Base-by-base conservation (phyloP, 352 stramenopile genomes). In the Pythium folliculosum region DNA sequence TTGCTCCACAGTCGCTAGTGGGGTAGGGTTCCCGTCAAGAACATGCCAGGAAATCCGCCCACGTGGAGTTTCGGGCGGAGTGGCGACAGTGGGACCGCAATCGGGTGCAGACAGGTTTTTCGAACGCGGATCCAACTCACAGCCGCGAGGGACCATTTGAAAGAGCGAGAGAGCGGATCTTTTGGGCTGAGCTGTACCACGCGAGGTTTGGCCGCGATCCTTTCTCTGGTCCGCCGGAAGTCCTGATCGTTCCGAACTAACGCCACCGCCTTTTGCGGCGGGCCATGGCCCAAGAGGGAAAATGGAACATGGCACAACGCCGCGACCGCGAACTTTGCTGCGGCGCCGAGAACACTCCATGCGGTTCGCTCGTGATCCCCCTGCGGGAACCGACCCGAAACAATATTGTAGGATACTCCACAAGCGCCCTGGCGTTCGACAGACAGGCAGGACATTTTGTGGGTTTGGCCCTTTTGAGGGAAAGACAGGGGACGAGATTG, bases 31-130 rank as follows among this genome's bases (percentile, higher is more conserved):
- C 44, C 12, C 10, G 25, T 10, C 43, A 10, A 22, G 49, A 59
- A 57, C 53, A 30, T 44, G 22, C 30, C 47, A 50, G 49, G 23
- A 67, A 67, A 47, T 32, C 47, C 14, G 60, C 25, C 12, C 47
- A 54, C 10, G 44, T 49, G 44, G 44, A 49, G 38, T 44, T 44
- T 44, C n/a, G 14, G 17, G 44, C 44, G 14, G 44, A 43, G 51
- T 60, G 32, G 35, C 53, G 53, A 60, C 53, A 60, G 53, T 60
- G 21, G 35, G n/a, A 48, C n/a, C 5, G 12, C 50, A 38, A 38
- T 57, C 50, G 50, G 50, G 25, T 57, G 50, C 16, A 2, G 19
- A 57, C 50, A 38, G 50, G 35, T 60, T 49, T 60, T 49, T 60
- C 53, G 53, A 60, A 60, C 44, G 19, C 25, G 44, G 44, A 49